These are phyloP conservation scores for Kuraishia capsulata DNA, from an alignment of 805 yeast species.

Conservation along the genomic window DNA sequence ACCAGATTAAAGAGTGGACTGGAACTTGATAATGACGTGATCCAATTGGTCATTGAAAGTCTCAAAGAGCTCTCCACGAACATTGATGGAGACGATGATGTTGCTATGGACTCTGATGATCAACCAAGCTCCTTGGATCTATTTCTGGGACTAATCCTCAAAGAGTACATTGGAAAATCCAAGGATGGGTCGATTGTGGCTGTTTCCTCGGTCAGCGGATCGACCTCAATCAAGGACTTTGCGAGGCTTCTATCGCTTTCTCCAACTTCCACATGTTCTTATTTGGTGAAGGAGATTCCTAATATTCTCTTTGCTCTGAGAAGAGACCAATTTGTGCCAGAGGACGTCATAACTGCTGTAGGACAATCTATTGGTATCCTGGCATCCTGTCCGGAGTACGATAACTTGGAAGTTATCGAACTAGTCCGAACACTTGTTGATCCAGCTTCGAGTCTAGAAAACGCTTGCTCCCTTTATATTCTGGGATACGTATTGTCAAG, in stretches of 20 bases:
- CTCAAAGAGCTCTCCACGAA: constrained; percentile 6
- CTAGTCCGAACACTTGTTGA: background rate
- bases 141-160: constrained; percentile 25
- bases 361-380: background rate
- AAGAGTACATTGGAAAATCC: constrained; percentile 23
- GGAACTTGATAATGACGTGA: constrained; percentile 48
- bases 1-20: constrained; percentile 60
- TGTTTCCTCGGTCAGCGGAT: background rate
- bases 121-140: constrained; percentile 11
- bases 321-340: background rate
- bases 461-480: constrained; percentile 17
- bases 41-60: background rate
- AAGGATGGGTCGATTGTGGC: constrained; percentile 3
- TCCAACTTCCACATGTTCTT: background rate
- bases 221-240: background rate
- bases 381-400: background rate
- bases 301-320: background rate
- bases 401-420: background rate
- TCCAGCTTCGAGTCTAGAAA: background rate
- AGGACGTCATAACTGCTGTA: background rate
- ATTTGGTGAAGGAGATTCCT: background rate
- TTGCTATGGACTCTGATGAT: constrained; percentile 4
- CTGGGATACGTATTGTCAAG: constrained; percentile 39
- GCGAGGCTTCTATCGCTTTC: background rate
- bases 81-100: constrained; percentile 8